Conservation (phyloP, 768 basidiomycete genomes). For the Phlebiopsis flavidoalba region DNA sequence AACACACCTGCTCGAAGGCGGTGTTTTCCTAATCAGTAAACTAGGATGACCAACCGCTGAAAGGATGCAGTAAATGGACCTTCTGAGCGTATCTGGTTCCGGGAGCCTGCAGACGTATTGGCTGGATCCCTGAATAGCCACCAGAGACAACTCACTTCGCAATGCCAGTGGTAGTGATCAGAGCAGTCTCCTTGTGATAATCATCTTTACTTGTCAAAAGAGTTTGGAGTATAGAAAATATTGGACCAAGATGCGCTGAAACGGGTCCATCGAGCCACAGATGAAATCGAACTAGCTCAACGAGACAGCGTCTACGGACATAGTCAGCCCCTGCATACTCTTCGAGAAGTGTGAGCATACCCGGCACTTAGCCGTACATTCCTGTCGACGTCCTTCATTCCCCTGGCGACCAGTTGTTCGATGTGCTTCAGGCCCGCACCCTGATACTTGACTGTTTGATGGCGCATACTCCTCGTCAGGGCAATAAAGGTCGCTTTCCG, state of each 20-base stretch:
- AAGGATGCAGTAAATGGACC: constrained; percentile 56
- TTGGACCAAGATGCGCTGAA: constrained; percentile 29
- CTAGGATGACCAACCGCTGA: constrained; percentile 65
- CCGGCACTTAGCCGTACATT: constrained; percentile 63
- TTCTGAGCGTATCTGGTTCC: constrained; percentile 49
- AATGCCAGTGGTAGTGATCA: constrained; percentile 57
- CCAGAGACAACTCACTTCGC: constrained; percentile 31
- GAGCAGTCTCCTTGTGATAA: constrained; percentile 54
- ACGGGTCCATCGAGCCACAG: constrained; percentile 28
- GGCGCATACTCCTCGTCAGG: constrained; percentile 13
- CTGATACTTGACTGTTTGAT: constrained; percentile 16
- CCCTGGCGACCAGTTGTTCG: constrained; percentile 38
- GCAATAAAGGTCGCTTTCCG: constrained; percentile 24
- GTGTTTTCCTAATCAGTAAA: constrained; percentile 62
- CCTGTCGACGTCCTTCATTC: constrained; percentile 50
- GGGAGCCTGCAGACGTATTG: constrained; percentile 32
- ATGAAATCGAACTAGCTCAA: constrained; percentile 41
- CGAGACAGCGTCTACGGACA: constrained; percentile 36
- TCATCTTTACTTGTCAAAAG: constrained; percentile 42
- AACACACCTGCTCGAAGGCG: constrained; percentile 60
- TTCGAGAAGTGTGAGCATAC: constrained; percentile 33
- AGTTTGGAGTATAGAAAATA: constrained; percentile 43
- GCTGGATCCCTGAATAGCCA: background rate
- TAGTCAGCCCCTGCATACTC: background rate
- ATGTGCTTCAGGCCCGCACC: constrained; percentile 23